A percentile compares a stretch with the other conserved stretches of the same genome.
These are phyloP conservation scores for Plantago major DNA, from an alignment of 257 asterid species.

Conservation along the genomic window DNA sequence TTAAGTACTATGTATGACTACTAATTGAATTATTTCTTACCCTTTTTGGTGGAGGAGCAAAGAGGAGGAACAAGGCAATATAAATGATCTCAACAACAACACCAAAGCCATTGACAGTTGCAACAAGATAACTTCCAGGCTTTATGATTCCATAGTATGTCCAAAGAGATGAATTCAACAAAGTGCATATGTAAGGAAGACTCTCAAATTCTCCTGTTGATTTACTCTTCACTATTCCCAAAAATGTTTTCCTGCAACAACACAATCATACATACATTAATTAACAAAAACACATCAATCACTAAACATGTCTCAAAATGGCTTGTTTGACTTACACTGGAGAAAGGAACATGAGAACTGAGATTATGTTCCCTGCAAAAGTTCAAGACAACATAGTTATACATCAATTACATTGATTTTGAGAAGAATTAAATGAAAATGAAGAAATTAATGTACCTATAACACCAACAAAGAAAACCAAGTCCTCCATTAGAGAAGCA, in stretches of 20 bases:
- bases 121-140: conserved; percentile 60
- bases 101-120: conserved; percentile 72
- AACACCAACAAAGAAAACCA: conserved; percentile 38
- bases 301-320: too few relatives aligned
- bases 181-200: conserved; percentile 60
- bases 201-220: conserved; percentile 67
- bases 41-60: conserved; percentile 39
- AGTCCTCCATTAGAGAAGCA: conserved; percentile 31
- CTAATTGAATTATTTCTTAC: conserved; percentile 15
- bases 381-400: background rate
- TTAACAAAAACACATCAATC: background rate
- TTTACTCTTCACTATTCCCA: conserved; percentile 47
- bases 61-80: conserved; percentile 42
- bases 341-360: conserved; percentile 66
- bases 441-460: conserved; percentile 35
- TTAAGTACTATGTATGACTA: too few relatives aligned
- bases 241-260: conserved; percentile 50
- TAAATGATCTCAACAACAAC: conserved; percentile 36
- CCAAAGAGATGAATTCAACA: conserved; percentile 53
- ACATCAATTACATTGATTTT: too few relatives aligned
- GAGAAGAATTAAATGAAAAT: background rate
- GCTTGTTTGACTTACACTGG: conserved; percentile 46
- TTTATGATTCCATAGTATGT: conserved; percentile 58
- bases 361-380: conserved; percentile 58
- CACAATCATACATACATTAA: background rate